Conservation (phyloP, 164 flowering plant species). For the Chimonanthus salicifolius region DNA sequence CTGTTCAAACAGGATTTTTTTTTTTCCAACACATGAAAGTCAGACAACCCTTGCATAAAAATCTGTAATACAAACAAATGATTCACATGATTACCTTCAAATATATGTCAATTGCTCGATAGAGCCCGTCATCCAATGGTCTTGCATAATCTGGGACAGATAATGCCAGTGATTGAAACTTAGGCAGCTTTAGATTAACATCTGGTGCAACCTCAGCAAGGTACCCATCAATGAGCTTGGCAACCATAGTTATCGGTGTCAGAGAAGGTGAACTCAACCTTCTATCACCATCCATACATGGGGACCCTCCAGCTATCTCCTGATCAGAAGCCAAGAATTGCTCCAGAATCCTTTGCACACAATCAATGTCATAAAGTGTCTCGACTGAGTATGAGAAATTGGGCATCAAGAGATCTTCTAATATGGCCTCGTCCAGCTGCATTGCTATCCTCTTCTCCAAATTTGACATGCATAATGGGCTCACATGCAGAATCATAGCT, state of each 20-base stretch:
- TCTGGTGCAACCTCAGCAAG: conserved; percentile 96
- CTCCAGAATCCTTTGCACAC: conserved; percentile 71
- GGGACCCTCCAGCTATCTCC: conserved; percentile 63
- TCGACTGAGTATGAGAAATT: conserved; percentile 73
- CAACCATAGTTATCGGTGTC: conserved; percentile 81
- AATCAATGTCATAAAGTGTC: conserved; percentile 85
- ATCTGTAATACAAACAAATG: too few species aligned
- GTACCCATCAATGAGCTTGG: conserved; percentile 85
- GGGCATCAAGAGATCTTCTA: conserved; percentile 89
- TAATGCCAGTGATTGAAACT: conserved; percentile 75
- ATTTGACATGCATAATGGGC: conserved; percentile 58
- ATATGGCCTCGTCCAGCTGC: conserved; percentile 81
- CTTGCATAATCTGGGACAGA: conserved; percentile 85
- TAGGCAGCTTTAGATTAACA: conserved; percentile 71
- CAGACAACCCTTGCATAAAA: too few species aligned
- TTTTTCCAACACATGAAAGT: neutral
- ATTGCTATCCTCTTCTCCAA: conserved; percentile 74
- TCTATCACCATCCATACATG: conserved; percentile 59
- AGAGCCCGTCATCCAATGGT: conserved; percentile 89
- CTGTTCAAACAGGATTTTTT: too few species aligned
- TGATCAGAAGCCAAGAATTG: conserved; percentile 74
- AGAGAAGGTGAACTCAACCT: conserved; percentile 70
- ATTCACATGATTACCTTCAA: conserved; percentile 53
- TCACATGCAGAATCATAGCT: conserved; percentile 65
- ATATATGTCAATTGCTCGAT: conserved; percentile 87